Evolutionary conservation across 2,329 filamentous ascomycete species (phyloP), one percentile per base, ranked within the genome.

Genomic region (Magnaporthales sp.): DNA sequence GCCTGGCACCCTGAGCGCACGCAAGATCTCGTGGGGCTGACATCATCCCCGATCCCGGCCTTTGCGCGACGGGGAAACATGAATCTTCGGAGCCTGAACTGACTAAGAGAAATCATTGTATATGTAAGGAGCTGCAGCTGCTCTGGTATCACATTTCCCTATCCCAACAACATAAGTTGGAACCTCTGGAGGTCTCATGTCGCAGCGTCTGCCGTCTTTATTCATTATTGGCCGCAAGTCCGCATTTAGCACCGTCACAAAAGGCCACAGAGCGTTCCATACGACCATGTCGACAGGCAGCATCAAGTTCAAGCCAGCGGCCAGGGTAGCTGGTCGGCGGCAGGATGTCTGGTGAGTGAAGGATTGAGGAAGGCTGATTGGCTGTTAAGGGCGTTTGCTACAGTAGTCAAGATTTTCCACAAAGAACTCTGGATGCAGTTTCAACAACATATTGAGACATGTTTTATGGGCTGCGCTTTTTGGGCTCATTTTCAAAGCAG

Each of bases 281-380:
- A 70, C 74, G 27, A 71, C 71, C 24, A 77, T 77, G 74, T 67
- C 74, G 24, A 65, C 70, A 72, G 51, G 51, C 22, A 73, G 73
- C 31, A 71, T 68, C 3, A 79, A 79, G 72, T 72, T 79, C 46
- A 75, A 77, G 72, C 77, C 77, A 56, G 77, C 77, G 8, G 77
- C 77, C 30, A 72, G 77, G 38, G 77, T 79, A 61, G 74, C 76
- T 11, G 75, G 76, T n/a, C 74, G 76, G 68, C 71, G 75, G 67
- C 77, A 79, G 62, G 76, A 79, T 76, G 77, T 79, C 15, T 79
- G 77, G 77, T 78, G 66, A 74, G 76, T 66, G 6, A 2, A 2
- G 13, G 38, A 38, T 7, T 4, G 3, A 9, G 6, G 24, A 13
- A 15, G 30, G 54, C 38, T 24, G 38, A 1, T 51, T 51, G 38